These are phyloP conservation scores for Russula lepida DNA, from an alignment of 768 basidiomycete species.

Conservation along the genomic window DNA sequence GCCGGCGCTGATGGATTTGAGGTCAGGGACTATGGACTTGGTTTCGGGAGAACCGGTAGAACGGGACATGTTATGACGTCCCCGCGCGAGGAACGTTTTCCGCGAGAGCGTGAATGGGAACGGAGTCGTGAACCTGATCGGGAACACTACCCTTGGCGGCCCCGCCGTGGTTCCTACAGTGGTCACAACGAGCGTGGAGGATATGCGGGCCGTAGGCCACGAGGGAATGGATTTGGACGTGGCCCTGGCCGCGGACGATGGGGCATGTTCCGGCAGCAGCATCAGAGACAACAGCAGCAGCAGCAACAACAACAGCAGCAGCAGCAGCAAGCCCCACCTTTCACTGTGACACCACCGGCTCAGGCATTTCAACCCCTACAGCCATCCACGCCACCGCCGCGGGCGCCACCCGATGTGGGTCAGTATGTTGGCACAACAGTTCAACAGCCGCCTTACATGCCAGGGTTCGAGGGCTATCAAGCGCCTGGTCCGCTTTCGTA, in stretches of 20 bases:
- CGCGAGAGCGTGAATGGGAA: conserved; percentile 27
- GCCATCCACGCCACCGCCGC: conserved; percentile 13
- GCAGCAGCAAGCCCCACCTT: conserved; percentile 9
- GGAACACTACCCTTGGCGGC: conserved; percentile 23
- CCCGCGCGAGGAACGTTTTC: conserved; percentile 26
- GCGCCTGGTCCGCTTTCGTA: conserved; percentile 26
- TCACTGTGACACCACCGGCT: conserved; percentile 16
- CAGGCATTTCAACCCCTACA: conserved; percentile 23
- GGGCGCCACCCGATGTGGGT: conserved; percentile 5
- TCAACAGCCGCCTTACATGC: conserved; percentile 3
- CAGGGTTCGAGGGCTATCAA: conserved; percentile 27
- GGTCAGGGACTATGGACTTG: conserved; percentile 56
- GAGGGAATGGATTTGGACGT: conserved; percentile 29
- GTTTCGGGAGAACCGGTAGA: conserved; percentile 45
- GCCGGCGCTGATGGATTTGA: conserved; percentile 36
- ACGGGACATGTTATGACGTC: conserved; percentile 29
- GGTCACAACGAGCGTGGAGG: conserved; percentile 17
- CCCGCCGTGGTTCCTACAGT: conserved; percentile 29
- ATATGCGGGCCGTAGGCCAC: conserved; percentile 18
- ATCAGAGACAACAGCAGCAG: background rate
- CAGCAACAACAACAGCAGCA: background rate
- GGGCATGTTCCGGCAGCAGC: conserved; percentile 10
- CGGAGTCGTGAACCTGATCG: conserved; percentile 23
- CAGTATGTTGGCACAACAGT: conserved; percentile 20
- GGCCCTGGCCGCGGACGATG: conserved; percentile 14